Evolutionary conservation across 2,329 filamentous ascomycete species (phyloP).

Genomic region (Cladosporium colombiae): DNA sequence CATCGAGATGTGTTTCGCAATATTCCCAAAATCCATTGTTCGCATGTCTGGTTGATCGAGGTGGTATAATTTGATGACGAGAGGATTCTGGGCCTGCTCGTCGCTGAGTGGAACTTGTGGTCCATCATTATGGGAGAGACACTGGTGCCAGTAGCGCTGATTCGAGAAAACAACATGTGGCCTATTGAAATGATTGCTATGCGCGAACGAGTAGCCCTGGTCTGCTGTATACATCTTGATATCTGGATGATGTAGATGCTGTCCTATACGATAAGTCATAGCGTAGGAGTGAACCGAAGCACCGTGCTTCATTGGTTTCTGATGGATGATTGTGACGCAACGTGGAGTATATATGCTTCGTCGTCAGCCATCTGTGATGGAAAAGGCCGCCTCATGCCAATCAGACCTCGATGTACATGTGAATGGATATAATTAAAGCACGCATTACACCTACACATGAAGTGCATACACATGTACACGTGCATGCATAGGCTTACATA

Average conservation of each 20-base stretch:
- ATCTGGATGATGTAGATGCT: neutral
- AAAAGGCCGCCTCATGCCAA: neutral
- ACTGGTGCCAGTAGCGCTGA: neutral
- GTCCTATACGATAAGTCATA: neutral
- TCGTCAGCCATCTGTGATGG: neutral
- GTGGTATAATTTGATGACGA: neutral
- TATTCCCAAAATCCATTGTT: neutral
- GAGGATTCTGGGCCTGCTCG: too few relatives aligned
- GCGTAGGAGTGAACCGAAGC: neutral
- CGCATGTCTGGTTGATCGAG: neutral
- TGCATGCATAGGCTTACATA: neutral
- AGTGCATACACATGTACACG: too few relatives aligned
- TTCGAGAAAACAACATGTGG: neutral
- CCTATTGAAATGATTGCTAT: neutral
- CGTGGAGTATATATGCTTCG: neutral
- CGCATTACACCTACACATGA: neutral
- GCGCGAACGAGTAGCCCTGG: neutral
- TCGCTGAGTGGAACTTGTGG: too few relatives aligned
- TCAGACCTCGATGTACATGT: neutral
- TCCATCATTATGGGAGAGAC: neutral
- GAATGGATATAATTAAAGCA: too few relatives aligned
- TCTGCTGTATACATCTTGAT: neutral
- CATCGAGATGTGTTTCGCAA: neutral
- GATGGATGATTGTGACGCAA: neutral
- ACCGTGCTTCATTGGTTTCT: neutral